These are phyloP conservation scores for Mrakia hoshinonis DNA, from an alignment of 768 basidiomycete species.

Conservation along the genomic window DNA sequence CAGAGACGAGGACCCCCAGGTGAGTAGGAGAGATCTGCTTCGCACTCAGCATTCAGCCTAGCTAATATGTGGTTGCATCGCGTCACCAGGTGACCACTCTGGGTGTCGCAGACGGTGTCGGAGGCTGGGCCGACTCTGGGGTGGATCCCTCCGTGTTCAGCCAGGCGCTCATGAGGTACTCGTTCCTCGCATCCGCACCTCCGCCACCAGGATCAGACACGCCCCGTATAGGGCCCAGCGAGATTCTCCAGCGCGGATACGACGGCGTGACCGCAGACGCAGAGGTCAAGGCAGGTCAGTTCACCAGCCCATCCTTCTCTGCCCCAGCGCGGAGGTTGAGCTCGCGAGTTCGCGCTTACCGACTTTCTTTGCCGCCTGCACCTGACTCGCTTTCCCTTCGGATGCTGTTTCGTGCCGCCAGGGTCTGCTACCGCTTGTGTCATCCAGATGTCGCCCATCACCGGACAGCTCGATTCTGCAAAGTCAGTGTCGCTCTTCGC, in stretches of 20 bases:
- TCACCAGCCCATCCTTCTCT: constrained; percentile 22
- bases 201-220: neutral
- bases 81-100: constrained; percentile 45
- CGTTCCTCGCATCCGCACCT: constrained; percentile 18
- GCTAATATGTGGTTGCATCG: too few relatives aligned
- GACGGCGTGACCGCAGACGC: constrained; percentile 35
- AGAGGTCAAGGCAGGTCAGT: constrained; percentile 36
- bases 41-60: too few relatives aligned
- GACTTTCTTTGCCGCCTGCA: neutral
- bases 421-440: constrained; percentile 33
- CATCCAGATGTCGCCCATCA: constrained; percentile 30
- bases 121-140: constrained; percentile 77
- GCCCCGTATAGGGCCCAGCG: constrained; percentile 23
- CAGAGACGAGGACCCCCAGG: neutral
- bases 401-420: neutral
- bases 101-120: constrained; percentile 86
- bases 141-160: constrained; percentile 84
- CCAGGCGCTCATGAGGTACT: constrained; percentile 79
- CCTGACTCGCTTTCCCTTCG: neutral
- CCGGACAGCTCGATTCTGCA: constrained; percentile 42
- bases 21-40: too few relatives aligned
- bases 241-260: constrained; percentile 36
- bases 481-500: constrained; percentile 35
- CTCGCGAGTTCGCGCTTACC: neutral
- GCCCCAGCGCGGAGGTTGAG: neutral